Percentiles rank a stretch among this genome's conserved stretches.
Conservation (phyloP, 2,329 filamentous ascomycete genomes). For the Lecanicillium sp. region DNA sequence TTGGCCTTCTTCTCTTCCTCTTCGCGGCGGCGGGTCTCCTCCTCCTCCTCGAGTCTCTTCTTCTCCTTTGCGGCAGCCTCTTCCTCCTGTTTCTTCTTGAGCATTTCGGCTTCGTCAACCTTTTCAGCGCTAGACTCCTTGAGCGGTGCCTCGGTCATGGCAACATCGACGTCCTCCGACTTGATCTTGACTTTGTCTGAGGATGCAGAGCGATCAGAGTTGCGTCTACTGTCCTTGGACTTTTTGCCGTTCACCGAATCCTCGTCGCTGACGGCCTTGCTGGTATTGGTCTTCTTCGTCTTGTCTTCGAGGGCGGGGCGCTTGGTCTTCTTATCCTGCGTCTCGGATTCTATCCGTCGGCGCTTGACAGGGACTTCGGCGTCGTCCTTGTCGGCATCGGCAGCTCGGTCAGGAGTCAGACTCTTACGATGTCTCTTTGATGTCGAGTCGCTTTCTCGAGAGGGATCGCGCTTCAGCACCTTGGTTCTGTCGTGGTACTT, state of each 20-base stretch:
- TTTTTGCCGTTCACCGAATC: slow-evolving; percentile 30
- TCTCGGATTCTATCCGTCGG: slow-evolving; percentile 50
- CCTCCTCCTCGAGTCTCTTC: slow-evolving; percentile 16
- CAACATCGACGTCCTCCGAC: slow-evolving; percentile 49
- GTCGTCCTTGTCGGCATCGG: slow-evolving; percentile 47
- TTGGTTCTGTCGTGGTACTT: slow-evolving; percentile 56
- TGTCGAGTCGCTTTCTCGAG: slow-evolving; percentile 49
- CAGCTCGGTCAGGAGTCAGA: slow-evolving; percentile 50
- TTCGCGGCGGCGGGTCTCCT: slow-evolving; percentile 18
- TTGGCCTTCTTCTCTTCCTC: slow-evolving; percentile 29
- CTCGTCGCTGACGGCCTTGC: slow-evolving; percentile 39
- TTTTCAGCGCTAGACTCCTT: slow-evolving; percentile 29
- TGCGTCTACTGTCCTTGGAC: slow-evolving; percentile 33
- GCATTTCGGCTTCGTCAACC: slow-evolving; percentile 26
- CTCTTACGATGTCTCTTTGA: slow-evolving; percentile 56
- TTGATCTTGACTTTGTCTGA: slow-evolving; percentile 52
- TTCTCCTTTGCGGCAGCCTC: slow-evolving; percentile 21
- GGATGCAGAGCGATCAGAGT: slow-evolving; percentile 33
- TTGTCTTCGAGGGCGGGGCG: slow-evolving; percentile 40
- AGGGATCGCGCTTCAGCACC: slow-evolving; percentile 55
- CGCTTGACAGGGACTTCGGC: slow-evolving; percentile 48
- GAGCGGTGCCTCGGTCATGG: slow-evolving; percentile 44
- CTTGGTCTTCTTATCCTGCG: slow-evolving; percentile 43
- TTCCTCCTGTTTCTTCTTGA: slow-evolving; percentile 22
- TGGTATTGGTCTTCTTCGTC: slow-evolving; percentile 27